Conservation (phyloP, 352 stramenopile genomes). For the Globisporangium ultimum region DNA sequence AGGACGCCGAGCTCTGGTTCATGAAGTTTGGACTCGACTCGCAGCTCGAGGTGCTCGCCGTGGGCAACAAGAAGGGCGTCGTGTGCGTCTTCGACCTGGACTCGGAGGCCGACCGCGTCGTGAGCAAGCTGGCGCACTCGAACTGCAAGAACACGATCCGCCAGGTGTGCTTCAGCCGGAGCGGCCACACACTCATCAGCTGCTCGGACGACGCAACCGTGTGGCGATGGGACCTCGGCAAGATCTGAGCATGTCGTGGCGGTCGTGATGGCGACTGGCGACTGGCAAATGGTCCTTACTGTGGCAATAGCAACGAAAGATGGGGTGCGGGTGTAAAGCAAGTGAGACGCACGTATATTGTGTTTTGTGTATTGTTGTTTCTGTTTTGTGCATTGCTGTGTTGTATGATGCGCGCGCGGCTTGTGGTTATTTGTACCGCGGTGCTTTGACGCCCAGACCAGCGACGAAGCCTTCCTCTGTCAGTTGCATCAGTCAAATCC, state of each 20-base stretch:
- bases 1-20: constrained; percentile 84
- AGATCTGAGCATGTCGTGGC: background rate
- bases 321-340: background rate
- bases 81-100: constrained; percentile 81
- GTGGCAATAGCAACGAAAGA: no score
- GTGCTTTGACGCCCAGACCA: constrained; percentile 68
- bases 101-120: constrained; percentile 56
- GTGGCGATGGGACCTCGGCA: constrained; percentile 62
- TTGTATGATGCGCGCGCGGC: background rate
- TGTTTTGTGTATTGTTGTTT: background rate
- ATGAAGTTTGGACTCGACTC: constrained; percentile 82
- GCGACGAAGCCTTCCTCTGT: constrained; percentile 80
- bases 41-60: constrained; percentile 70
- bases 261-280: no score
- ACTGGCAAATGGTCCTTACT: no score
- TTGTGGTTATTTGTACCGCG: constrained; percentile 57
- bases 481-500: background rate
- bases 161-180: constrained; percentile 77
- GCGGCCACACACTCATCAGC: constrained; percentile 60
- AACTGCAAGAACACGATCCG: constrained; percentile 78
- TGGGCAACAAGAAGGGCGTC: constrained; percentile 80
- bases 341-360: background rate
- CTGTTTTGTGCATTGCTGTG: background rate
- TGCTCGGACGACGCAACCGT: constrained; percentile 75
- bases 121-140: constrained; percentile 71